Conservation (phyloP, 2,329 filamentous ascomycete species). For the Colletotrichum tropicale region DNA sequence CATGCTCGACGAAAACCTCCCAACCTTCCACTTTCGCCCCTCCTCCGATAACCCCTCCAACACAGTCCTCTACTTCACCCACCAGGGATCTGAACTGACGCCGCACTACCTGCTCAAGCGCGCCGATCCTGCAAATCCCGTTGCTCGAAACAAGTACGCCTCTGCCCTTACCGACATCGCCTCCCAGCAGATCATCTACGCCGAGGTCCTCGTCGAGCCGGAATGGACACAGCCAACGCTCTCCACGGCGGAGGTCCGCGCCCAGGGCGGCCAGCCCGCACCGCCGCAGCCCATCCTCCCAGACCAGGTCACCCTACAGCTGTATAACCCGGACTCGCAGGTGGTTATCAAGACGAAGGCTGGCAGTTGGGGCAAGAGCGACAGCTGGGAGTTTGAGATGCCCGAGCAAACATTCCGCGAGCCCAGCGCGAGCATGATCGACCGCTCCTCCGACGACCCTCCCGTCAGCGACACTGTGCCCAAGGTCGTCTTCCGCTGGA, state of each 20-base stretch:
- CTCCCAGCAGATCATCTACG: conserved; percentile 82
- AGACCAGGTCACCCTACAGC: conserved; percentile 79
- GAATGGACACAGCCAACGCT: conserved; percentile 85
- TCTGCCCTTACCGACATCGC: conserved; percentile 84
- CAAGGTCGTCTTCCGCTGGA: conserved; percentile 86
- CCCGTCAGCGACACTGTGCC: conserved; percentile 60
- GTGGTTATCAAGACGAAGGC: conserved; percentile 73
- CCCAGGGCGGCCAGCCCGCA: conserved; percentile 66
- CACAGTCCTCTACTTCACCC: conserved; percentile 63
- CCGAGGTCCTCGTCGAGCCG: conserved; percentile 82
- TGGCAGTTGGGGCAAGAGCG: conserved; percentile 79
- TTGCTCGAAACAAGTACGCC: conserved; percentile 83
- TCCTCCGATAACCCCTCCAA: conserved; percentile 57
- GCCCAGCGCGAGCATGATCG: conserved; percentile 79
- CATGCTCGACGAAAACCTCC: conserved; percentile 96
- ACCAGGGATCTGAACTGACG: conserved; percentile 81
- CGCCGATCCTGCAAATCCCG: conserved; percentile 71
- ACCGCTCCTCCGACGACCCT: conserved; percentile 64
- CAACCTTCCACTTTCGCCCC: conserved; percentile 65
- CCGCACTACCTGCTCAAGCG: conserved; percentile 83
- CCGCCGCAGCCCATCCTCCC: conserved; percentile 74
- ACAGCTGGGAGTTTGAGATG: conserved; percentile 91
- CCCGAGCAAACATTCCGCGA: conserved; percentile 83
- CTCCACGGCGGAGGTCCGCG: conserved; percentile 79
- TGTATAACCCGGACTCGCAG: conserved; percentile 93